Evolutionary conservation across 345 rosid genomes (phyloP), one percentile per base, ranked within the genome.

Genomic region (Camelina sativa): DNA sequence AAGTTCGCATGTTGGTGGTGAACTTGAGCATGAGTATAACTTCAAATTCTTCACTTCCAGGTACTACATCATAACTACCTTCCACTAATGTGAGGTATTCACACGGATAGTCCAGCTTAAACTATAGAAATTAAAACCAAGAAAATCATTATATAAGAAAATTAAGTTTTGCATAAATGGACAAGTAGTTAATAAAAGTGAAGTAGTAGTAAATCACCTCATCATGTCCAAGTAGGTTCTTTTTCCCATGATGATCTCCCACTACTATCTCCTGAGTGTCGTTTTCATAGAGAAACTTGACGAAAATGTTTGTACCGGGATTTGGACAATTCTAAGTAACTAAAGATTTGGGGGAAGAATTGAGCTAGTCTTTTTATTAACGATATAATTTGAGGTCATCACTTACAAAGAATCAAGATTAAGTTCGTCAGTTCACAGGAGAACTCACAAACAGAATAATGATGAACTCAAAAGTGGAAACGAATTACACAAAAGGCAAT

Each of bases 21-120:
- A 69, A 69, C 61, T 2, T 55, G 25, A 68, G 73, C 61, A 55
- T 52, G 13, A 3, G 17, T 3, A 68, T 69, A 23, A 25, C 37
- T 9, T 54, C 50, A 1, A 2, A 7, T 19, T 23, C 48, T 30
- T 4, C 32, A 54, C 11, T 35, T 55, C 20, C 73, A 7, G 5
- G 11, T 30, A 67, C 40, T 6, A 10, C 23, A n/a, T 52, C 50
- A 28, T 22, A 55, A 11, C n/a, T 20, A 17, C 48, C 48, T 6
- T 44, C 48, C 7, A 44, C 48, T 13, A 6, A 13, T 44, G 2
- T 44, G 7, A 44, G 17, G 8, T 44, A 44, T 13, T 44, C 48
- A 1, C 3, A 4, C 16, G 48, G 48, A 44, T 44, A 15, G 16
- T 44, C 48, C 8, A 44, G 7, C 16, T 44, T 7, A 5, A 44